Base-by-base conservation (phyloP, 2,329 filamentous ascomycete genomes). In the Dendryphion nanum region DNA sequence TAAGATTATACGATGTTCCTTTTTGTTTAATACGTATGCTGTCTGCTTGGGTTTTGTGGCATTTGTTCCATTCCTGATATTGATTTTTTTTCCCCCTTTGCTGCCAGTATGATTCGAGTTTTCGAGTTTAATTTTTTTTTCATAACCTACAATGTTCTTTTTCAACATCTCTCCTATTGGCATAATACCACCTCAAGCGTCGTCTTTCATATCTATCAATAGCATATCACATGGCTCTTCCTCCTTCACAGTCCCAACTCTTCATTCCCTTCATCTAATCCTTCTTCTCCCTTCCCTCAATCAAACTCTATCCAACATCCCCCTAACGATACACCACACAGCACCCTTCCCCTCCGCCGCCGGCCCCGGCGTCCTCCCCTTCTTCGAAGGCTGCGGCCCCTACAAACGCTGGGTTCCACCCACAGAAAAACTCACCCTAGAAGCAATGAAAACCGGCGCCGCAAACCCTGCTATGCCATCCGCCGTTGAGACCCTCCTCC, bases 361-460 rank as follows among this genome's bases (percentile, higher is more conserved):
- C 0, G 62, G 62, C 33, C 62, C 62, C 4, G 62, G 62, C 1
- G 40, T 66, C 35, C 59, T 66, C 29, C 62, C 62, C 24, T 63
- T 64, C 47, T 66, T 66, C 47, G 61, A 64, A 35, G 62, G 57
- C 48, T 63, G 57, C 51, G 62, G 59, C 6, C 62, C 62, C 5
- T 66, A 51, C 47, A 45, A 52, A 10, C 58, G 57, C 42, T 66
- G 62, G 62, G 30, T 61, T 1, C 55, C 51, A 1, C 44, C 49
- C 5, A 32, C 30, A 2, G 50, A 55, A 30, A 47, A 48, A 19
- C 35, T 53, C 30, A 46, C 41, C 10, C 14, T 47, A 31, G 39
- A 50, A 4, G 30, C 35, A 5, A 59, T 58, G 47, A 47, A 42
- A 4, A 5, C 5, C 5, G 54, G 53, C 2, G 24, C 7, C 8